phyloP scores from a whole-genome alignment of 768 basidiomycete species.

The Lactarius akahatsu region DNA sequence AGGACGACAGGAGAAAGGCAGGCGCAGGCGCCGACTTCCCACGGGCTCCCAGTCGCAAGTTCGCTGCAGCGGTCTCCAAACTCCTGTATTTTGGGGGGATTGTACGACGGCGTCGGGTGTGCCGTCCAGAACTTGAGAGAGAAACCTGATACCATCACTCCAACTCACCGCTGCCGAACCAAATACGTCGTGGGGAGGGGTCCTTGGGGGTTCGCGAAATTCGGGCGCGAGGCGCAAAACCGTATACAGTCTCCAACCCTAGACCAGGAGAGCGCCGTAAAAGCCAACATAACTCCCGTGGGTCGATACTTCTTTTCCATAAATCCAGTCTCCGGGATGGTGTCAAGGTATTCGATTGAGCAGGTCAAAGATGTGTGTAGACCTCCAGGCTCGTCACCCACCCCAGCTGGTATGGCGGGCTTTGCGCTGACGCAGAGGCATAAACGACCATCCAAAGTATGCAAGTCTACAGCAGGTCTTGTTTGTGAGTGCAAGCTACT shows the following conservation, averaged over 20 bases:
- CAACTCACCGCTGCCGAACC: background rate
- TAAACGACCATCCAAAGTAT: background rate
- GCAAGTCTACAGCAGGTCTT: background rate
- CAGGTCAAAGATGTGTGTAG: background rate
- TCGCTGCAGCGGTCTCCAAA: background rate
- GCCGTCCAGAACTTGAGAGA: background rate
- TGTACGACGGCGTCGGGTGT: background rate
- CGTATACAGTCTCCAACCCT: background rate
- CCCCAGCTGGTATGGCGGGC: too few relatives aligned
- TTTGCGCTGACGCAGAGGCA: background rate
- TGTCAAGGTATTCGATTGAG: background rate
- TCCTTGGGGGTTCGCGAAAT: background rate
- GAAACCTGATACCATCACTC: background rate
- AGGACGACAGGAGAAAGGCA: constrained; percentile 12
- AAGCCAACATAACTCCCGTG: background rate
- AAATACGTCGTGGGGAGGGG: background rate
- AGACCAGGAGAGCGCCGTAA: background rate
- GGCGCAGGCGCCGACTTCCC: constrained; percentile 18
- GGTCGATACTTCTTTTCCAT: background rate
- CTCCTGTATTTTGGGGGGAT: background rate
- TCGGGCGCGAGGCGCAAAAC: background rate
- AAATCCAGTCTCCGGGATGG: background rate
- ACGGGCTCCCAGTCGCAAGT: background rate
- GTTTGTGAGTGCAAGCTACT: background rate
- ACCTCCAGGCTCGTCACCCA: background rate